Conservation (phyloP, 2,329 filamentous ascomycete genomes). For the Fusarium sp. region DNA sequence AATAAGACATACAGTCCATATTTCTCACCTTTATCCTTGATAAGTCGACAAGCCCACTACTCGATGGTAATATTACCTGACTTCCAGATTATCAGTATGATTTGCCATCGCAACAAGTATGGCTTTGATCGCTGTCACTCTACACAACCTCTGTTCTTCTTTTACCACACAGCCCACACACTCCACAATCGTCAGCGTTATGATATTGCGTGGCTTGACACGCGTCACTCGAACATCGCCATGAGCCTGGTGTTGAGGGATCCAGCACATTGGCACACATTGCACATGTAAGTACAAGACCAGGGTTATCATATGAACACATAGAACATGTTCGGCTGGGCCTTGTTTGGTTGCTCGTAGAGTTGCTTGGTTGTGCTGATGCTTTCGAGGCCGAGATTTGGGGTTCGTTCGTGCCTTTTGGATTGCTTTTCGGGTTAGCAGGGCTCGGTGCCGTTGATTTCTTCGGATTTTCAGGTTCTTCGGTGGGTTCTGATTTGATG, state of each 20-base stretch:
- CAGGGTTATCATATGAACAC: conserved; percentile 75
- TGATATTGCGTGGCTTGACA: conserved; percentile 70
- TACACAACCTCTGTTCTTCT: conserved; percentile 42
- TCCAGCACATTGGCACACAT: conserved; percentile 78
- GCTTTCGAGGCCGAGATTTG: neutral
- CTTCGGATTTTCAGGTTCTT: neutral
- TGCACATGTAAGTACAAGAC: conserved; percentile 67
- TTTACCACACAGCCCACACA: conserved; percentile 76
- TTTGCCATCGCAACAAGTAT: neutral
- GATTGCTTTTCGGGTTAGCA: neutral
- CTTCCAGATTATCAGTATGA: neutral
- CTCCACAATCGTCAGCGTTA: conserved; percentile 75
- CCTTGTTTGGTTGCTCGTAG: neutral
- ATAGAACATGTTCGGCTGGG: conserved; percentile 60
- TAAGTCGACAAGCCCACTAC: neutral
- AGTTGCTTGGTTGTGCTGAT: neutral
- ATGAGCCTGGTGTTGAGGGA: conserved; percentile 64
- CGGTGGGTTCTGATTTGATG: conserved; percentile 27
- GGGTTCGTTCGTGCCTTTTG: neutral
- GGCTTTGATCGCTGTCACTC: neutral
- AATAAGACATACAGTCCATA: neutral
- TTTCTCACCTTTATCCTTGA: neutral
- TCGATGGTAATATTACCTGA: neutral
- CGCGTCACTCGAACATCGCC: conserved; percentile 68
- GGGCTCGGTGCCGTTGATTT: neutral